Percentiles rank a stretch among this genome's conserved stretches.
Evolutionary conservation across 345 rosid species (phyloP).

Genomic region (Punica granatum): DNA sequence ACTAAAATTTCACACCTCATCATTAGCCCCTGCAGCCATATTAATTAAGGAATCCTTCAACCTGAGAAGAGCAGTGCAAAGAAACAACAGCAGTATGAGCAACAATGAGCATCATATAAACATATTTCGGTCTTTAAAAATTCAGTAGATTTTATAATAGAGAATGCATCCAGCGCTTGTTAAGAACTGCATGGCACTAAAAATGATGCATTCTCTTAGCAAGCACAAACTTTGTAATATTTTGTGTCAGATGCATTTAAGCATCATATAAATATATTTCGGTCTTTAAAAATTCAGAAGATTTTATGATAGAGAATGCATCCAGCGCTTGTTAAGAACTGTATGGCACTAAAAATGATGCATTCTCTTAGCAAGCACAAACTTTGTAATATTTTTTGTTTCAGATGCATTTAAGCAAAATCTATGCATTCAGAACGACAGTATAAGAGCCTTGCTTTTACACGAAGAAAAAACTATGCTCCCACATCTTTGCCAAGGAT

Average conservation of each 20-base stretch:
- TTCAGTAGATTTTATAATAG: no score
- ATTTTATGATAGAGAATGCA: no score
- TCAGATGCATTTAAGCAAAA: neutral
- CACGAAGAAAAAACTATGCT: no score
- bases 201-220: neutral
- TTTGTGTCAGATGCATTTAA: neutral
- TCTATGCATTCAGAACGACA: neutral
- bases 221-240: neutral
- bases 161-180: no score
- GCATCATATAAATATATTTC: neutral
- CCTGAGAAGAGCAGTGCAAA: conserved; percentile 8
- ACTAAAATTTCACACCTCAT: conserved; percentile 16
- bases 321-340: no score
- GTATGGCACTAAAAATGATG: neutral
- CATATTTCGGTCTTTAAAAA: no score
- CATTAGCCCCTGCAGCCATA: conserved; percentile 24
- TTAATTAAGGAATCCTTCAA: conserved; percentile 21
- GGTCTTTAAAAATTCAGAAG: no score
- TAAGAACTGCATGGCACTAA: neutral
- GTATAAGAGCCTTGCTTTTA: no score
- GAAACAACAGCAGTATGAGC: neutral
- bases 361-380: neutral
- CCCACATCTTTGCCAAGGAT: no score
- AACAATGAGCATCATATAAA: neutral
- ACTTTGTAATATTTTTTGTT: neutral